Conservation (phyloP, 2,329 filamentous ascomycete genomes). For the Arachnomyces sp. region DNA sequence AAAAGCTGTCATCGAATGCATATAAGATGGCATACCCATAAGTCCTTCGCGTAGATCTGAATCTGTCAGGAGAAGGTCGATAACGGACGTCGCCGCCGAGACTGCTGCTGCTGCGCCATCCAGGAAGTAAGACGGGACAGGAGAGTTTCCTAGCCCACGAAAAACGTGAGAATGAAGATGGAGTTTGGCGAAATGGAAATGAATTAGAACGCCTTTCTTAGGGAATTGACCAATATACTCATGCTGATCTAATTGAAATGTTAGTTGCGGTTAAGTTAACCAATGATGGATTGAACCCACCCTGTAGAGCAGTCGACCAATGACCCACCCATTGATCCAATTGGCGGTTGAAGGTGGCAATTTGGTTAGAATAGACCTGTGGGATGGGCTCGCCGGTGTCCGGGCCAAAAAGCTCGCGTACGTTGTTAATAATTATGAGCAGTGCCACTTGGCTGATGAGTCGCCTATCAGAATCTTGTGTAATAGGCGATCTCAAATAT, state of each 20-base stretch:
- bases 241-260: too few relatives aligned
- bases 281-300: background rate
- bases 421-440: too few relatives aligned
- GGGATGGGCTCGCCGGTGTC: too few relatives aligned
- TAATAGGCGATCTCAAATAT: slow-evolving; percentile 22
- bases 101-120: slow-evolving; percentile 33
- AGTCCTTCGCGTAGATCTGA: slow-evolving; percentile 27
- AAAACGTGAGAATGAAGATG: slow-evolving; percentile 41
- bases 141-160: slow-evolving; percentile 20
- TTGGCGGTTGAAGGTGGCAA: too few relatives aligned
- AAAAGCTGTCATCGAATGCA: slow-evolving; percentile 35
- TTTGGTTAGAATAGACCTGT: too few relatives aligned
- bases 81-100: slow-evolving; percentile 27
- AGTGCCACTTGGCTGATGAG: slow-evolving; percentile 28
- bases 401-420: too few relatives aligned
- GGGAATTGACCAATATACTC: slow-evolving; percentile 38
- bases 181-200: slow-evolving; percentile 41
- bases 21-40: slow-evolving; percentile 30
- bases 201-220: slow-evolving; percentile 37
- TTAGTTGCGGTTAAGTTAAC: slow-evolving; percentile 3
- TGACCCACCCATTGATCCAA: too few relatives aligned
- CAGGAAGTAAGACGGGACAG: slow-evolving; percentile 24
- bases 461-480: slow-evolving; percentile 27
- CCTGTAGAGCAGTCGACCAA: slow-evolving; percentile 8
- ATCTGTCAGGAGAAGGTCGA: slow-evolving; percentile 27